Evolutionary conservation across 1,139 yeast species (phyloP), one percentile per base, ranked within the genome.

Genomic region (Debaryomyces coudertii): DNA sequence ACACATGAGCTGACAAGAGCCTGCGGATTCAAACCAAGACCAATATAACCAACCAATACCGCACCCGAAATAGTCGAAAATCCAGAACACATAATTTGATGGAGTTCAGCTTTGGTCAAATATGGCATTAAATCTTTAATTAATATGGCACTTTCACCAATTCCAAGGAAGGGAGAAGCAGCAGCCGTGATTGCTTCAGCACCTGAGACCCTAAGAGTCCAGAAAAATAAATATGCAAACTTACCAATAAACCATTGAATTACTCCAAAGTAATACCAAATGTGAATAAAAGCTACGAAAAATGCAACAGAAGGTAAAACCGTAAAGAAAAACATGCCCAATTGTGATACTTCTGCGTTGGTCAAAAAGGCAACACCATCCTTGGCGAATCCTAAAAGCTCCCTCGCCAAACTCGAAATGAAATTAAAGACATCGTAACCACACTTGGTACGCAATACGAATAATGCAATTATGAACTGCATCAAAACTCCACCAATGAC

Each of bases 151-250:
- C 82, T 75, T 65, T 83, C 88, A 59, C 88, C 87, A 57, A 81
- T 83, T 42, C 88, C 88, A 56, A 83, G 74, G 58, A 83, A 83
- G 5, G 88, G 88, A 36, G 87, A 79, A 1, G 87, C 87, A 39
- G 87, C 85, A 9, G 86, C 86, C 28, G 83, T 84, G 43, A 82
- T 79, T 23, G 87, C 82, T 61, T 83, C 88, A 40, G 87, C 86
- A 54, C 88, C 88, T 27, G 83, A 75, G 14, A 81, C 80, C 51
- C 73, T 69, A 70, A 82, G 73, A 30, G 82, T 61, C 86, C 86
- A 83, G 70, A 77, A 80, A 69, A 83, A 82, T 55, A 82, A 74
- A 57, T 65, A 64, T 16, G 87, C 84, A 55, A 81, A 80, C 63
- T 83, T 83, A 40, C 75, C 75, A 51, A 83, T 76, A 37, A 69